Evolutionary conservation across 345 rosid species (phyloP).

Genomic region (Populus simonii): DNA sequence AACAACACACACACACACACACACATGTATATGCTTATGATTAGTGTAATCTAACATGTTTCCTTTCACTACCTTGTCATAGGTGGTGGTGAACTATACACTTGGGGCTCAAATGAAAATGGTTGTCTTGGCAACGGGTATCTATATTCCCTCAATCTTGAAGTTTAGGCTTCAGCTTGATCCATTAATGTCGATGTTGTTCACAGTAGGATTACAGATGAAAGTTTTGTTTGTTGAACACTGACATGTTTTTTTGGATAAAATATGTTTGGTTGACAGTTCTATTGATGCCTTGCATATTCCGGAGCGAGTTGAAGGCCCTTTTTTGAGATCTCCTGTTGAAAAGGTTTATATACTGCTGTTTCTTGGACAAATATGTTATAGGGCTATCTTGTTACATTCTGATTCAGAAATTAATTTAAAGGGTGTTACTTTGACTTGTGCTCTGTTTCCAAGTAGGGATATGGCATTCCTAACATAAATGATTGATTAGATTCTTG

Average conservation of each 20-base stretch:
- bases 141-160: neutral
- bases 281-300: slow-evolving; percentile 52
- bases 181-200: neutral
- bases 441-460: neutral
- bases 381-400: neutral
- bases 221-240: neutral
- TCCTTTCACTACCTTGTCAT: slow-evolving; percentile 1
- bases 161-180: slow-evolving; percentile 1
- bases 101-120: slow-evolving; percentile 93
- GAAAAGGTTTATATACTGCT: slow-evolving; percentile 41
- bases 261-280: slow-evolving; percentile 35
- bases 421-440: slow-evolving; percentile 1
- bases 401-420: neutral
- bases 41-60: neutral
- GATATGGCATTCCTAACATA: neutral
- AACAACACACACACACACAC: too few species aligned
- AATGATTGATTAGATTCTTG: neutral
- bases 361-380: slow-evolving; percentile 2
- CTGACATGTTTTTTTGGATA: neutral
- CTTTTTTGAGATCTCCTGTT: slow-evolving; percentile 56
- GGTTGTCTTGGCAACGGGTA: slow-evolving; percentile 96
- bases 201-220: neutral
- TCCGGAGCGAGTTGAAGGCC: slow-evolving; percentile 80
- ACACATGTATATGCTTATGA: too few species aligned
- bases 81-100: slow-evolving; percentile 79